Percentiles rank a stretch among this genome's conserved stretches.
Conservation (phyloP, 345 rosid species). For the Combretum micranthum region DNA sequence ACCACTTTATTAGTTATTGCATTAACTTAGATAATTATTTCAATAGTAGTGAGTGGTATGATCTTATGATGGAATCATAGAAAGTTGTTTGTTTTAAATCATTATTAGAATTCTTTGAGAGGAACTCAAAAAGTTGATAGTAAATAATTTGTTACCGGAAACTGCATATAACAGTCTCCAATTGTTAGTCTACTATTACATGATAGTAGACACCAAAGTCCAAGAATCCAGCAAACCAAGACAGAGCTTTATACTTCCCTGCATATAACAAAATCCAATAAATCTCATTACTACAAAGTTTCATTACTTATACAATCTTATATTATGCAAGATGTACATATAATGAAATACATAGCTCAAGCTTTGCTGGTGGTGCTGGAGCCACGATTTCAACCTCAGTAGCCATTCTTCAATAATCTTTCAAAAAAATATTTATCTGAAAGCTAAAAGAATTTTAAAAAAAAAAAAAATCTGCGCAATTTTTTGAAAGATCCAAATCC, state of each 20-base stretch:
- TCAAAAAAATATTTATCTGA: too few species aligned
- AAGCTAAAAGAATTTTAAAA: too few species aligned
- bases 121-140: too few species aligned
- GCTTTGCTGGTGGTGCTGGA: constrained; percentile 22
- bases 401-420: constrained; percentile 1
- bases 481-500: too few species aligned
- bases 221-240: constrained; percentile 68
- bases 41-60: too few species aligned
- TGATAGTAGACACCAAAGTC: constrained; percentile 63
- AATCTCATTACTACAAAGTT: too few species aligned
- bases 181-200: constrained; percentile 86
- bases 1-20: too few species aligned
- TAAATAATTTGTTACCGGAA: constrained; percentile 28
- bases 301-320: too few species aligned
- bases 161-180: constrained; percentile 63
- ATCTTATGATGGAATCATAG: too few species aligned
- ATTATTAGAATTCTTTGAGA: too few species aligned
- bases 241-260: constrained; percentile 69
- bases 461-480: too few species aligned
- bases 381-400: constrained; percentile 9
- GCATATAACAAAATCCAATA: not conserved
- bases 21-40: too few species aligned
- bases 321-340: not conserved
- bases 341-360: constrained; percentile 25
- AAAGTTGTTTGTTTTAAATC: not conserved